These are phyloP conservation scores for Cyathus striatus DNA, from an alignment of 768 basidiomycete species.

Conservation along the genomic window DNA sequence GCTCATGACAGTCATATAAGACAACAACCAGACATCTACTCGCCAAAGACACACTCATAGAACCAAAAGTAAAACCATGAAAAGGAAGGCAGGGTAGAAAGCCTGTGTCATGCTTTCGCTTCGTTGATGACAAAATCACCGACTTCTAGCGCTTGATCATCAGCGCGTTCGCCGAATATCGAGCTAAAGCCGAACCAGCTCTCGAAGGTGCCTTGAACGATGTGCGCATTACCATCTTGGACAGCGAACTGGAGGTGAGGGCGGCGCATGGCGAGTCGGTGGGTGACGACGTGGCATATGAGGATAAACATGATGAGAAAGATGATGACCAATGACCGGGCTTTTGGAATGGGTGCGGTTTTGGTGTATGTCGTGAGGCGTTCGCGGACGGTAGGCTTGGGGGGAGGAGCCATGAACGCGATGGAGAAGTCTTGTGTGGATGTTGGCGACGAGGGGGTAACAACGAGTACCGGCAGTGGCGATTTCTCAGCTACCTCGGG, in stretches of 20 bases:
- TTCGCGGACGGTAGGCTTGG: constrained; percentile 52
- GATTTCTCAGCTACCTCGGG: constrained; percentile 64
- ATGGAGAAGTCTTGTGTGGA: constrained; percentile 66
- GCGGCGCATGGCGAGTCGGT: constrained; percentile 48
- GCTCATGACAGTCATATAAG: too few species aligned
- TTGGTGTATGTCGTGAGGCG: constrained; percentile 37
- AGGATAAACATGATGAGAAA: constrained; percentile 46
- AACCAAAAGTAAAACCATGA: too few species aligned
- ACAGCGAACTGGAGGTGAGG: constrained; percentile 52
- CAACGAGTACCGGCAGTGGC: constrained; percentile 73
- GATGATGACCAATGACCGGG: constrained; percentile 35
- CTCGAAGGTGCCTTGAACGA: constrained; percentile 18
- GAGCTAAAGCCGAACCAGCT: constrained; percentile 27
- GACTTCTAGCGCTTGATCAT: too few species aligned
- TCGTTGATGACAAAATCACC: too few species aligned
- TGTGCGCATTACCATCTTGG: constrained; percentile 21
- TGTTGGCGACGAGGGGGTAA: constrained; percentile 73
- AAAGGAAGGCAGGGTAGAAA: too few species aligned
- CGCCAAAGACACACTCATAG: too few species aligned
- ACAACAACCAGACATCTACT: too few species aligned
- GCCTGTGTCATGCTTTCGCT: too few species aligned
- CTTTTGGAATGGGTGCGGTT: constrained; percentile 17
- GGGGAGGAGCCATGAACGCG: constrained; percentile 65
- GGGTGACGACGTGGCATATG: constrained; percentile 50
- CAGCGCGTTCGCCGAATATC: too few species aligned